Evolutionary conservation across 169 alveolate genomes (phyloP).

Genomic region (Theileria annulata): DNA sequence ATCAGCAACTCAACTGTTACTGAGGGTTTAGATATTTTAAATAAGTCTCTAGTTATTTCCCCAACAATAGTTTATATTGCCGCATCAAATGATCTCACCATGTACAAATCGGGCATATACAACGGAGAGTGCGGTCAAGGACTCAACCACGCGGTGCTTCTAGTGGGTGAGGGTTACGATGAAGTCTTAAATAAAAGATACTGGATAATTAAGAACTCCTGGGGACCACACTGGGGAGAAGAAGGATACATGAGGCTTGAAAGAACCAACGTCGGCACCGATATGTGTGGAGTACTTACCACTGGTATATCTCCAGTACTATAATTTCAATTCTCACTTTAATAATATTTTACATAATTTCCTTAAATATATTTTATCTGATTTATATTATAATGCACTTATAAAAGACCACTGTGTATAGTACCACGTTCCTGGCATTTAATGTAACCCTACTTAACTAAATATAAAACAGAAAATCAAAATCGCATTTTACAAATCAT

Average conservation of each 20-base stretch:
- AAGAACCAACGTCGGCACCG: slow-evolving; percentile 43
- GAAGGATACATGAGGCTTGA: slow-evolving; percentile 76
- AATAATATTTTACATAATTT: neutral
- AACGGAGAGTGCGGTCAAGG: slow-evolving; percentile 67
- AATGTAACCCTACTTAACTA: too few relatives aligned
- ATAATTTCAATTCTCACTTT: neutral
- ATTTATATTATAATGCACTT: too few relatives aligned
- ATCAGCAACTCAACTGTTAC: slow-evolving; percentile 22
- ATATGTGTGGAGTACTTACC: slow-evolving; percentile 42
- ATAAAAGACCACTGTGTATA: too few relatives aligned
- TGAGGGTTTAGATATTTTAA: slow-evolving; percentile 62
- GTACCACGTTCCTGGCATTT: too few relatives aligned
- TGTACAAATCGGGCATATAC: slow-evolving; percentile 79
- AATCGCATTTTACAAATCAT: too few relatives aligned
- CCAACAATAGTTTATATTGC: slow-evolving; percentile 89
- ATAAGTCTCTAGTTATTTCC: slow-evolving; percentile 59
- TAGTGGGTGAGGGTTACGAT: slow-evolving; percentile 82
- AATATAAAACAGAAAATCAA: too few relatives aligned
- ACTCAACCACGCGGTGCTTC: slow-evolving; percentile 82
- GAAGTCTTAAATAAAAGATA: slow-evolving; percentile 50
- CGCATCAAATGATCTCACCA: slow-evolving; percentile 80
- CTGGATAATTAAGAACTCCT: slow-evolving; percentile 83
- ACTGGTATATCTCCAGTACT: slow-evolving; percentile 50
- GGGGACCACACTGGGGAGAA: slow-evolving; percentile 87
- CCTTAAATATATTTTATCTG: neutral